These are phyloP conservation scores for Luffa acutangula DNA, from an alignment of 306 rosid species.

Conservation along the genomic window DNA sequence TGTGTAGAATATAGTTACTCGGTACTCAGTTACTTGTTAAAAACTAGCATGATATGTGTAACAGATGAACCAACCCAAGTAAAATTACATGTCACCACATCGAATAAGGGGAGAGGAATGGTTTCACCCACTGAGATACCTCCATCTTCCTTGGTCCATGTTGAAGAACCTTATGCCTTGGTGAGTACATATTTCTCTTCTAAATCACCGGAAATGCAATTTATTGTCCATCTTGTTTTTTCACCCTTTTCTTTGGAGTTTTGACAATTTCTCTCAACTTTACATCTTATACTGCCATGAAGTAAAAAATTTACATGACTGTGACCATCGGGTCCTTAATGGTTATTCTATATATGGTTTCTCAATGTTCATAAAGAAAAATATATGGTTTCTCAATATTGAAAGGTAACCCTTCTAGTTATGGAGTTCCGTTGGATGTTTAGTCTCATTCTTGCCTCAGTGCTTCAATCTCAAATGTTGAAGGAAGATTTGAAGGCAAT, in stretches of 20 bases:
- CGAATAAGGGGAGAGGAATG: constrained; percentile 64
- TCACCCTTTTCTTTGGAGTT: background rate
- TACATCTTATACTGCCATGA: background rate
- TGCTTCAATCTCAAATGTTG: background rate
- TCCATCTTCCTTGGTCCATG: constrained; percentile 58
- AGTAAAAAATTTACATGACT: background rate
- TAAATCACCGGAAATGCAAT: background rate
- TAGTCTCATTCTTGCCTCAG: background rate
- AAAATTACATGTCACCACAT: constrained; percentile 38
- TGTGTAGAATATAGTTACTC: constrained; percentile 17
- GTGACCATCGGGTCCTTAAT: no score
- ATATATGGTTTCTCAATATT: background rate
- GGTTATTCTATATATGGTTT: background rate
- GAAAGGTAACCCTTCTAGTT: background rate
- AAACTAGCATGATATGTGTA: constrained; percentile 21
- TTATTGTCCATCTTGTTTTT: background rate
- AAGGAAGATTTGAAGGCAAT: background rate
- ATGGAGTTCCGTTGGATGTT: background rate
- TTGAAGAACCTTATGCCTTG: constrained; percentile 70
- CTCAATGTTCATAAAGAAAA: background rate
- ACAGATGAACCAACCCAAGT: constrained; percentile 46
- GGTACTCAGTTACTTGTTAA: constrained; percentile 22
- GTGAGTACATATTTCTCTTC: constrained; percentile 26
- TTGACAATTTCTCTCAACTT: background rate
- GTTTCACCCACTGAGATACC: constrained; percentile 41